Percentiles rank a stretch among this genome's conserved stretches.
Conservation (phyloP, 2,329 filamentous ascomycete genomes). For the Metarhizium guizhouense region DNA sequence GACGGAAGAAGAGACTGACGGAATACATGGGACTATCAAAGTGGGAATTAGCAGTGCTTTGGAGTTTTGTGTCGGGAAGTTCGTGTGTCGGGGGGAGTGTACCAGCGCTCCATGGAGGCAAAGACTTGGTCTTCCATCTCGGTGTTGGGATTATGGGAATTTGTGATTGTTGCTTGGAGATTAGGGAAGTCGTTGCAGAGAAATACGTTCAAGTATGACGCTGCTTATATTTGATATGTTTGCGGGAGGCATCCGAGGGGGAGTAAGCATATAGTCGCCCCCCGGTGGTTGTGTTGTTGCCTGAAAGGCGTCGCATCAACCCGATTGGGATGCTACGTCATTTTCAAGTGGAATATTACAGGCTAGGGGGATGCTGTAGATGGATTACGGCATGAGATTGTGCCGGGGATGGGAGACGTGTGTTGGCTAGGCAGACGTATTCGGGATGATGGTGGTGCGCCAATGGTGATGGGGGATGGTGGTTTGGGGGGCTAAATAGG, state of each 20-base stretch:
- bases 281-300: not conserved
- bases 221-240: too few species aligned
- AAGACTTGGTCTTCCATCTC: conserved; percentile 22
- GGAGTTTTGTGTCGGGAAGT: not conserved
- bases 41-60: conserved; percentile 2
- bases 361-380: not conserved
- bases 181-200: too few species aligned
- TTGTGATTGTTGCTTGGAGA: not conserved
- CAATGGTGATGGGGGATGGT: not conserved
- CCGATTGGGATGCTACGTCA: not conserved
- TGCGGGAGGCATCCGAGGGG: too few species aligned
- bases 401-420: too few species aligned
- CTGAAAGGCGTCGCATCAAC: not conserved
- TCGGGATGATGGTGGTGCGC: not conserved
- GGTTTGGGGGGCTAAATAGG: not conserved
- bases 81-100: conserved; percentile 2
- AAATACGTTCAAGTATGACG: too few species aligned
- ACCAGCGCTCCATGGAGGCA: conserved; percentile 29
- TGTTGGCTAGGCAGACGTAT: not conserved
- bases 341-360: not conserved
- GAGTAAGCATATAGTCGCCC: too few species aligned
- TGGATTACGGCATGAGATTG: too few species aligned
- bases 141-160: conserved; percentile 2
- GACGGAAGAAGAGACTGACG: conserved; percentile 20
- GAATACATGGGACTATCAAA: conserved; percentile 32